Base-by-base conservation (phyloP, 129 eudicot genomes). In the Gnaphalium uliginosum region DNA sequence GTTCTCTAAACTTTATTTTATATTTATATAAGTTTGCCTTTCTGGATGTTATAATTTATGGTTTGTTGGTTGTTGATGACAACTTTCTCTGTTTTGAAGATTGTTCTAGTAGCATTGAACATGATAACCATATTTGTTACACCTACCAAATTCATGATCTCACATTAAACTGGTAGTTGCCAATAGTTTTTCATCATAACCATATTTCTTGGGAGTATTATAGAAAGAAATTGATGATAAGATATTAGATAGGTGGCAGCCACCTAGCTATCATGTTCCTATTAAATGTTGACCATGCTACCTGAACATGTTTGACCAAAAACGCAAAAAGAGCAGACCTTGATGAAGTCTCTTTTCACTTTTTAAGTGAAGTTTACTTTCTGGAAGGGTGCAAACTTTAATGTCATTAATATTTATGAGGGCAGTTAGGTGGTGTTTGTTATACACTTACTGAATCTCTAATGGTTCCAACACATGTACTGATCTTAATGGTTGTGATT, bases 121-220 rank as follows among this genome's bases (percentile, higher is more conserved):
- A 58, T 58, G 26, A 58, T 58, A 22, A 58, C 63, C 24, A 58
- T 58, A 8, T 11, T 22, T 58, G 29, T 22, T 19, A 24, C 26
- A 58, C 63, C 65, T 59, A 59, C 33, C 66, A 46, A 59, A 59
- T 59, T 59, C 17, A 59, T 22, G 32, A 59, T 4, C 66, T 59
- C n/a, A 59, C 66, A 24, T 14, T 59, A 3, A 22, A 59, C 66
- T 24, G 66, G 63, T 29, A 59, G 32, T 23, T 23, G 29, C 17
- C 21, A 57, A 21, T n/a, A n/a, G 2, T 57, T 21, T 23, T 57
- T 21, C 63, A 8, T 57, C 25, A 57, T 21, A 19, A 57, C 25
- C 27, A 57, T 57, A 57, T 4, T 41, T 9, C 8, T 41, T 41
- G 48, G 39, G n/a, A 57, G 24, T 19, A 2, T 58, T 19, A 11